These are phyloP conservation scores for Boletus sp. DNA, from an alignment of 768 basidiomycete species.

Conservation along the genomic window DNA sequence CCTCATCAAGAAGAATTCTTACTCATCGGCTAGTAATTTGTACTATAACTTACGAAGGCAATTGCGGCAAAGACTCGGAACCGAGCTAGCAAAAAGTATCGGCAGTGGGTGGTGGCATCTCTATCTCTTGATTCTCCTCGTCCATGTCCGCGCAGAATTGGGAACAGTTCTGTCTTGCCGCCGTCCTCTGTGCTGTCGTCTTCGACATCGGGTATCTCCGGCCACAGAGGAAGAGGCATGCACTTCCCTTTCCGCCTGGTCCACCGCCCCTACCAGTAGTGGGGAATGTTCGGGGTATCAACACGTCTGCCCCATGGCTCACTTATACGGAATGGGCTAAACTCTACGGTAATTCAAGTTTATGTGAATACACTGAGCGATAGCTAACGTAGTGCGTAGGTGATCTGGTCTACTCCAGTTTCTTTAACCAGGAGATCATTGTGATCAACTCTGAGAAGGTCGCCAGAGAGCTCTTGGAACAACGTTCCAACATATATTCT, in stretches of 20 bases:
- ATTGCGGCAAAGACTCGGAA: neutral
- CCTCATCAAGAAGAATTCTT: neutral
- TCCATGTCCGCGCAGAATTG: slow-evolving; percentile 3
- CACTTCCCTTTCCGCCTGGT: slow-evolving; percentile 19
- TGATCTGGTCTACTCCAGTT: slow-evolving; percentile 24
- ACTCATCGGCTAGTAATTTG: neutral
- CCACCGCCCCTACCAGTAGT: slow-evolving; percentile 17
- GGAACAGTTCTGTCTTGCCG: slow-evolving; percentile 12
- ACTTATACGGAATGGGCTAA: slow-evolving; percentile 19
- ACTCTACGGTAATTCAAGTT: slow-evolving; percentile 10
- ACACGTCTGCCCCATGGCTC: slow-evolving; percentile 16
- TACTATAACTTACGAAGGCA: neutral
- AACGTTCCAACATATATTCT: slow-evolving; percentile 30
- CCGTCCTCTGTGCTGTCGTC: slow-evolving; percentile 9
- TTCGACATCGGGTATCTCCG: slow-evolving; percentile 3
- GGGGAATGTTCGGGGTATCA: slow-evolving; percentile 20
- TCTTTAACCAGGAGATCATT: slow-evolving; percentile 25
- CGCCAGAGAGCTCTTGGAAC: slow-evolving; percentile 26
- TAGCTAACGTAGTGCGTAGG: slow-evolving; percentile 14
- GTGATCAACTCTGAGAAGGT: slow-evolving; percentile 29
- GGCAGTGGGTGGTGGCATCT: neutral
- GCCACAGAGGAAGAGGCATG: slow-evolving; percentile 1
- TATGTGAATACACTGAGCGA: neutral
- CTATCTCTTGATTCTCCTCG: neutral
- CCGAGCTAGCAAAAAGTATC: slow-evolving; percentile 5